Evolutionary conservation across 805 yeast genomes (phyloP).

Genomic region (Blastobotrys parvus): DNA sequence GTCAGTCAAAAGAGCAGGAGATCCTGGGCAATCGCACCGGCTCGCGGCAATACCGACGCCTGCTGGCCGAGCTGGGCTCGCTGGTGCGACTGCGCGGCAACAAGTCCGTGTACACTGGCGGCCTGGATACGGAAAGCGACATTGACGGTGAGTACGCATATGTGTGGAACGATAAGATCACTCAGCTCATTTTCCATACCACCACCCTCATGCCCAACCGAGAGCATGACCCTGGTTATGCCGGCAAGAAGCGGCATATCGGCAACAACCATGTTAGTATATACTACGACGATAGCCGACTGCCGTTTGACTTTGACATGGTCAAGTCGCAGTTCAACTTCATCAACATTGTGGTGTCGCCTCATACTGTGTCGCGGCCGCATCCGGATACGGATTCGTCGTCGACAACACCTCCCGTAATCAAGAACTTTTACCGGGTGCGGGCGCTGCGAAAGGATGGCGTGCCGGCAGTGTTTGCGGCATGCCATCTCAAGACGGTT

Average conservation of each 20-base stretch:
- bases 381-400: constrained; percentile 6
- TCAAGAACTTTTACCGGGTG: constrained; percentile 41
- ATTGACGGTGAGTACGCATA: constrained; percentile 70
- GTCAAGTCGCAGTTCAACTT: constrained; percentile 77
- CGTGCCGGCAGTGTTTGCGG: constrained; percentile 68
- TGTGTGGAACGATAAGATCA: constrained; percentile 61
- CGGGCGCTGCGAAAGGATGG: constrained; percentile 57
- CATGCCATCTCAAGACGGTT: constrained; percentile 66
- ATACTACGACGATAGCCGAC: constrained; percentile 68
- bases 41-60: constrained; percentile 51
- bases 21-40: constrained; percentile 60
- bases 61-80: constrained; percentile 51
- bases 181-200: constrained; percentile 69
- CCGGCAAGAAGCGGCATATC: constrained; percentile 70
- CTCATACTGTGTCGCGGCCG: constrained; percentile 34
- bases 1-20: constrained; percentile 55
- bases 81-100: constrained; percentile 50
- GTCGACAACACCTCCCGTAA: constrained; percentile 2
- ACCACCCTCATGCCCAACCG: constrained; percentile 71
- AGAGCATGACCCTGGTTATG: constrained; percentile 35
- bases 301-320: constrained; percentile 58
- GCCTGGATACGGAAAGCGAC: constrained; percentile 62
- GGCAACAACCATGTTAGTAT: constrained; percentile 81
- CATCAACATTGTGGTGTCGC: constrained; percentile 68
- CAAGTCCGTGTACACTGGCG: constrained; percentile 58